Evolutionary conservation across 2,329 filamentous ascomycete genomes (phyloP).

Genomic region (Pseudopyricularia javanii): DNA sequence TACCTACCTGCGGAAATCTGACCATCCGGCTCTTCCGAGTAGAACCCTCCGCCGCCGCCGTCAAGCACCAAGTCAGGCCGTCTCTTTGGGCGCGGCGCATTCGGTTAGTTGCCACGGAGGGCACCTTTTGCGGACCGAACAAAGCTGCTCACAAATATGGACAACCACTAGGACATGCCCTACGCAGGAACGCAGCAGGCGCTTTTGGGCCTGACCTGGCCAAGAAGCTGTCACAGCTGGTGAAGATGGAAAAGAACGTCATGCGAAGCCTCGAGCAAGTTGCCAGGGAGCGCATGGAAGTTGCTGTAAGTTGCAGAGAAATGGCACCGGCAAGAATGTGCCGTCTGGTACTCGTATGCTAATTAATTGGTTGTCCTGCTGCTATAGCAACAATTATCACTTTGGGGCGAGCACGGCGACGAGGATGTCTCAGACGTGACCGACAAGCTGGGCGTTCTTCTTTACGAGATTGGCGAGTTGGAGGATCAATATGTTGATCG

Average conservation of each 20-base stretch:
- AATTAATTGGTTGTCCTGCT: neutral
- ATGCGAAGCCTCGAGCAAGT: conserved; percentile 98
- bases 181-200: conserved; percentile 63
- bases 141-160: conserved; percentile 5
- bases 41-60: conserved; percentile 87
- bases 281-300: conserved; percentile 93
- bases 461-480: conserved; percentile 96
- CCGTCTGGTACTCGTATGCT: neutral
- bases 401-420: conserved; percentile 92
- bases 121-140: neutral
- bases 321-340: neutral
- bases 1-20: neutral
- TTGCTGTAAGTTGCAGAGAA: conserved; percentile 57
- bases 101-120: conserved; percentile 51
- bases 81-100: conserved; percentile 73
- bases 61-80: conserved; percentile 86
- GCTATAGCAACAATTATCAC: conserved; percentile 84
- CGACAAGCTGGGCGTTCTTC: conserved; percentile 93
- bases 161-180: conserved; percentile 41
- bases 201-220: conserved; percentile 78
- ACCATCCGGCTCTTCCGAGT: conserved; percentile 9
- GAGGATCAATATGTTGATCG: conserved; percentile 98
- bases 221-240: conserved; percentile 93
- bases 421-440: conserved; percentile 98
- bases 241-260: conserved; percentile 99